Percentiles rank a stretch among this genome's conserved stretches.
Evolutionary conservation across 2,329 filamentous ascomycete genomes (phyloP).

Genomic region (Parasarocladium wereldwijsianum): DNA sequence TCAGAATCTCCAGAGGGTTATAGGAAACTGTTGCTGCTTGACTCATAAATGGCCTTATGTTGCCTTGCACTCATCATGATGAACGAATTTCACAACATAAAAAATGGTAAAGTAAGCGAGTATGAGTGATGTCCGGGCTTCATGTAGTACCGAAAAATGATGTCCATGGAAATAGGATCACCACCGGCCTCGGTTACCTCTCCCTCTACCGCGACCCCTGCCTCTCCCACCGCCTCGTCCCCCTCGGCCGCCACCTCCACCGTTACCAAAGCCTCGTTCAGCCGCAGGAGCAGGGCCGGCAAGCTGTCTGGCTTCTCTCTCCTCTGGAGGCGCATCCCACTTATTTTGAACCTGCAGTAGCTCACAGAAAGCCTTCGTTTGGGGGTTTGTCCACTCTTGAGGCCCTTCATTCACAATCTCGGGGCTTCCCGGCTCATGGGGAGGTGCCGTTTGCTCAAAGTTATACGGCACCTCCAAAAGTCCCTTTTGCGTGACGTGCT

Average conservation of each 20-base stretch:
- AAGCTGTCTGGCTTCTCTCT: constrained; percentile 44
- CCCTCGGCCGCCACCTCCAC: constrained; percentile 21
- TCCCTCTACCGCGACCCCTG: constrained; percentile 20
- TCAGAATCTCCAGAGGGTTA: too few species aligned
- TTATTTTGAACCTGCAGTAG: constrained; percentile 64
- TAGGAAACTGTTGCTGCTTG: too few species aligned
- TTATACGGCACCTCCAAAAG: constrained; percentile 61
- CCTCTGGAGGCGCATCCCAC: constrained; percentile 58
- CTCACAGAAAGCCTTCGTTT: constrained; percentile 70
- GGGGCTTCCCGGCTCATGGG: constrained; percentile 43
- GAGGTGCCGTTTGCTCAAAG: constrained; percentile 62
- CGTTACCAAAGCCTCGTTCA: constrained; percentile 15
- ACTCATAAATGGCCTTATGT: too few species aligned
- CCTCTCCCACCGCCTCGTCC: constrained; percentile 21
- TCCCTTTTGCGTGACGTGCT: constrained; percentile 49
- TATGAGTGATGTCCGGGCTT: too few species aligned
- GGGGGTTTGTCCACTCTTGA: constrained; percentile 71
- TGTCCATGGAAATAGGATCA: too few species aligned
- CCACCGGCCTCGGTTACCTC: constrained; percentile 14
- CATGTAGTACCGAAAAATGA: too few species aligned
- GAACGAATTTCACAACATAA: too few species aligned
- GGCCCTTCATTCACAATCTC: constrained; percentile 50
- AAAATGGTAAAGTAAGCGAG: too few species aligned
- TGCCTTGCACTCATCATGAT: too few species aligned
- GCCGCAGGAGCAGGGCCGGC: constrained; percentile 36